Evolutionary conservation across 768 basidiomycete species (phyloP), one percentile per base, ranked within the genome.

Genomic region (Lanmaoa pseudosensibilis): DNA sequence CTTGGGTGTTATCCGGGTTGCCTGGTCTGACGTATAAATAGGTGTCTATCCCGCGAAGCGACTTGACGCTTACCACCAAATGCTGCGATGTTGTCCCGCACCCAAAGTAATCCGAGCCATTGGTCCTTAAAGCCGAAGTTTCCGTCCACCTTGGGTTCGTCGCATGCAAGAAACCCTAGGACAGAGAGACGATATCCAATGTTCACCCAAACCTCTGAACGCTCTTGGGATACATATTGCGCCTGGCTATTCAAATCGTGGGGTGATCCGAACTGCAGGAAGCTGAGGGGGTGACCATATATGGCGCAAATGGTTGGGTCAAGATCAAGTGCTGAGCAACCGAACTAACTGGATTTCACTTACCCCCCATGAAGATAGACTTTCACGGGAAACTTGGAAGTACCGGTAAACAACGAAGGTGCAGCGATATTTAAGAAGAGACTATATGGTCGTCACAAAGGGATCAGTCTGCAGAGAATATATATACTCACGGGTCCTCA

Each of bases 111-210:
- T 0, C 82, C 88, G 34, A 87, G 62, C 88, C 89, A 91, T 61
- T 87, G 87, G 63, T 91, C 90, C 69, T 90, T 90, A 74, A 91
- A 91, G 1, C 89, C 88, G 65, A 86, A 90, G 63, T 92, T 92
- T 9, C 90, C 88, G 18, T 75, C 74, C 27, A 91, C 66, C 32
- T 69, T 64, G 4, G 86, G 87, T 55, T 80, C 68, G 48, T 86
- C 84, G 59, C 79, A 79, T 0, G 87, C 88, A 13, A 91, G 72
- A 62, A 89, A 92, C 0, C 88, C 88, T 60, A 90, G 85, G 1
- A 80, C 88, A 0, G 87, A 88, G 12, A 90, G 73, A 19, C 88
- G 82, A 65, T 90, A 89, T 32, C 86, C 88, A 13, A 90, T 80
- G 63, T 88, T 87, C 9, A 91, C 83, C 80, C 85, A 86, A 15